A percentile compares a stretch with the other conserved stretches of the same genome.
phyloP scores from a whole-genome alignment of 2,329 filamentous ascomycete genomes.

The Zalaria sp. region DNA sequence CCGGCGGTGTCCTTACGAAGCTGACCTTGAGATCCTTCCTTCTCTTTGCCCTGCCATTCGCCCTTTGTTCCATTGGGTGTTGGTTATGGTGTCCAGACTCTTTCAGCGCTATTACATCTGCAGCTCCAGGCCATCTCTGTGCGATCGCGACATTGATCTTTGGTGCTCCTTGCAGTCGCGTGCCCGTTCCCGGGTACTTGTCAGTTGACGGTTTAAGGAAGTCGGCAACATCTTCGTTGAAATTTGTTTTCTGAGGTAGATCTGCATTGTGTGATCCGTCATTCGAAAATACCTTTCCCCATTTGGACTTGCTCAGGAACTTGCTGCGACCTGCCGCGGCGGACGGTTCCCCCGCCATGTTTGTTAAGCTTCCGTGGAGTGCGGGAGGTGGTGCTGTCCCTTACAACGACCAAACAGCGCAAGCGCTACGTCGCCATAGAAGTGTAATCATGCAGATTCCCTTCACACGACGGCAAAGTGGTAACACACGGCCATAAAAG shows the following conservation, averaged over 20 bases:
- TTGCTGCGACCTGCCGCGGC: background rate
- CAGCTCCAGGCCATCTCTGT: slow-evolving; percentile 36
- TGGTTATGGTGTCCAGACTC: slow-evolving; percentile 12
- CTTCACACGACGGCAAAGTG: too few relatives aligned
- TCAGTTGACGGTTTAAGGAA: slow-evolving; percentile 42
- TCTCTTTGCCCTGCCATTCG: slow-evolving; percentile 22
- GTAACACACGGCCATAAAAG: too few relatives aligned
- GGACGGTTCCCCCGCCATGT: too few relatives aligned
- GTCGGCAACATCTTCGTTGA: slow-evolving; percentile 38
- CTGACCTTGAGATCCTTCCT: slow-evolving; percentile 60
- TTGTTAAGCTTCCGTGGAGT: too few relatives aligned
- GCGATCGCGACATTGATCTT: slow-evolving; percentile 36
- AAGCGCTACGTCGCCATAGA: too few relatives aligned
- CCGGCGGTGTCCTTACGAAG: slow-evolving; percentile 59
- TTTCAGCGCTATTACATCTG: slow-evolving; percentile 20
- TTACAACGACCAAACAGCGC: too few relatives aligned
- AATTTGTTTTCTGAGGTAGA: slow-evolving; percentile 18
- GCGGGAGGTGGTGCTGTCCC: too few relatives aligned
- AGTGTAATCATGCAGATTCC: too few relatives aligned
- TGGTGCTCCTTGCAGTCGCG: slow-evolving; percentile 19
- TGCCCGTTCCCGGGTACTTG: slow-evolving; percentile 16
- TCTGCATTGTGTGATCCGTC: slow-evolving; percentile 17
- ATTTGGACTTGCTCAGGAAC: slow-evolving; percentile 6
- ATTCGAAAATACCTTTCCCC: slow-evolving; percentile 11
- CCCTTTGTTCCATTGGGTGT: slow-evolving; percentile 6